phyloP scores from a whole-genome alignment of 257 asterid genomes.

The Solanum clarkiae region DNA sequence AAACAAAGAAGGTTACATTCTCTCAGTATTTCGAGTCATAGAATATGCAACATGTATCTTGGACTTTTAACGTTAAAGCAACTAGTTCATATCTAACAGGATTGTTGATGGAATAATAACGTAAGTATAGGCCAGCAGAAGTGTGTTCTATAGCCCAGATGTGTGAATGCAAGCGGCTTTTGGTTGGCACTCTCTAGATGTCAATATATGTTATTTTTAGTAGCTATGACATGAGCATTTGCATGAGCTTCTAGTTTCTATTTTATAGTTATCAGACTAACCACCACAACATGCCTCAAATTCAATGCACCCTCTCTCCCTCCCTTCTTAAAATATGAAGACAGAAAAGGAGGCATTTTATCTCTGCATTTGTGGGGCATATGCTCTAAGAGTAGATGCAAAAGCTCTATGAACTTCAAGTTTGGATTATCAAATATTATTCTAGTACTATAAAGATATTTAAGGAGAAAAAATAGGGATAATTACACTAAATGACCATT shows the following conservation, averaged over 20 bases:
- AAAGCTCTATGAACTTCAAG: background rate
- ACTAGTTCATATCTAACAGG: background rate
- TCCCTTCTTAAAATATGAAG: background rate
- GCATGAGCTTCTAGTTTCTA: background rate
- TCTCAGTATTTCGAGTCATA: background rate
- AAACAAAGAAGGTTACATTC: background rate
- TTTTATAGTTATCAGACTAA: background rate
- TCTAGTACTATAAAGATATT: background rate
- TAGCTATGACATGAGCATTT: background rate
- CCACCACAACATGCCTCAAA: background rate
- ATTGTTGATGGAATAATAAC: background rate
- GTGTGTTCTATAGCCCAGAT: background rate
- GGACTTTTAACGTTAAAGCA: background rate
- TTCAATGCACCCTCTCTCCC: background rate
- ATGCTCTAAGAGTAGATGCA: background rate
- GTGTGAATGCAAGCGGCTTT: background rate
- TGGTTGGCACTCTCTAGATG: background rate
- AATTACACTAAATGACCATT: no score
- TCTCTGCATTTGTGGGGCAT: background rate
- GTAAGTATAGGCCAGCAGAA: background rate
- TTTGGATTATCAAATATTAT: background rate
- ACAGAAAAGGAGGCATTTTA: background rate
- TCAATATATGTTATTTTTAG: background rate
- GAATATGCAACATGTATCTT: background rate
- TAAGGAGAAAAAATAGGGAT: background rate